phyloP scores from a whole-genome alignment of 768 basidiomycete species.

The Suillus variegatus region DNA sequence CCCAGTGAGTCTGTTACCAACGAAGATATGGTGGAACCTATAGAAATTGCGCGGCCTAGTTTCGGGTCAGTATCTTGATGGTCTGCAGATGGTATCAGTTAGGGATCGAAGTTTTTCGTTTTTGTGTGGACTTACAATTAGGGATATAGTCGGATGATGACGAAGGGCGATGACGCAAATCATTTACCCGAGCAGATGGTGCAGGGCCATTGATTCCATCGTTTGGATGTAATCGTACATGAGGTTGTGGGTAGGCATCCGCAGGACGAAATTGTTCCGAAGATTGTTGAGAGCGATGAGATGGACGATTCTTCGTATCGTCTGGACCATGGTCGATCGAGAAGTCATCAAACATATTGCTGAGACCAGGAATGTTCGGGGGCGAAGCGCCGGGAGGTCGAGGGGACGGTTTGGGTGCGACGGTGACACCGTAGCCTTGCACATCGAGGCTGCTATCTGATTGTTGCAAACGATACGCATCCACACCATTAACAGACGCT shows the following conservation, averaged over 20 bases:
- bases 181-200: conserved; percentile 20
- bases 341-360: conserved; percentile 21
- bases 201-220: conserved; percentile 10
- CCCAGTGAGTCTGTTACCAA: conserved; percentile 24
- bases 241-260: conserved; percentile 18
- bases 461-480: conserved; percentile 8
- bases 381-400: conserved; percentile 32
- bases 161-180: conserved; percentile 19
- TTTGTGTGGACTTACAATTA: conserved; percentile 21
- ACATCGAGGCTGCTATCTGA: conserved; percentile 16
- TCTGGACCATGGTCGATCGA: not conserved
- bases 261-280: conserved; percentile 21
- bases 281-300: conserved; percentile 21
- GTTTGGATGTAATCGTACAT: conserved; percentile 17
- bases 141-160: conserved; percentile 21
- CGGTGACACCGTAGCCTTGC: conserved; percentile 10
- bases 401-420: conserved; percentile 22
- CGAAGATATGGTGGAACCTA: conserved; percentile 30
- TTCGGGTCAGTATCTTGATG: conserved; percentile 19
- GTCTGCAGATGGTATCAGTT: not conserved
- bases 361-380: conserved; percentile 28
- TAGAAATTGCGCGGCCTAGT: conserved; percentile 30
- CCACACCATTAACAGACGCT: conserved; percentile 7
- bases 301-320: conserved; percentile 14
- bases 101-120: conserved; percentile 7